Evolutionary conservation across 108 stramenopile genomes (phyloP), one percentile per base, ranked within the genome.

Genomic region (Cyclotella cryptica): DNA sequence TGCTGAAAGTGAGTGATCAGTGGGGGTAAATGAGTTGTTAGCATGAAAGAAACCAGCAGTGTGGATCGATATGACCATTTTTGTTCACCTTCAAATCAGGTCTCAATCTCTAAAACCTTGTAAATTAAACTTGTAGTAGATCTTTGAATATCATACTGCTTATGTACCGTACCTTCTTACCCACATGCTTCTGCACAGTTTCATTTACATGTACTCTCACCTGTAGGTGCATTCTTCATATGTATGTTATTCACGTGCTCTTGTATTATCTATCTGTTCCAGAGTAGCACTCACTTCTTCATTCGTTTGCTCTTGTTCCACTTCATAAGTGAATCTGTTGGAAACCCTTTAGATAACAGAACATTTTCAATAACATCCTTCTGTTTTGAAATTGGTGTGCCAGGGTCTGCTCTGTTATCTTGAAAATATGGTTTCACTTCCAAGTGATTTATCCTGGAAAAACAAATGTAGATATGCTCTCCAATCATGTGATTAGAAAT

Each of bases 341-440:
- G 10, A 5, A 28, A 47, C 47, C 64, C 22, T 58, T 43, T 60
- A 54, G 77, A 26, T 78, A 41, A 40, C 47, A 49, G 52, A 68
- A 68, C 28, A 68, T n/a, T 53, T 68, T 47, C 22, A 27, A n/a
- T n/a, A n/a, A n/a, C n/a, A n/a, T n/a, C n/a, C n/a, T n/a, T n/a
- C n/a, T n/a, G n/a, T n/a, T n/a, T n/a, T n/a, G n/a, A n/a, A n/a
- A n/a, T n/a, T n/a, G n/a, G n/a, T n/a, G n/a, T n/a, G n/a, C n/a
- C n/a, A n/a, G n/a, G n/a, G n/a, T n/a, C n/a, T n/a, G n/a, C n/a
- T n/a, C n/a, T n/a, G n/a, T n/a, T n/a, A n/a, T n/a, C n/a, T n/a
- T n/a, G n/a, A n/a, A n/a, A n/a, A n/a, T n/a, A n/a, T n/a, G n/a
- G n/a, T n/a, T n/a, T n/a, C n/a, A n/a, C n/a, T n/a, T n/a, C n/a